Conservation (phyloP, 805 yeast genomes). For the Candida maesae region DNA sequence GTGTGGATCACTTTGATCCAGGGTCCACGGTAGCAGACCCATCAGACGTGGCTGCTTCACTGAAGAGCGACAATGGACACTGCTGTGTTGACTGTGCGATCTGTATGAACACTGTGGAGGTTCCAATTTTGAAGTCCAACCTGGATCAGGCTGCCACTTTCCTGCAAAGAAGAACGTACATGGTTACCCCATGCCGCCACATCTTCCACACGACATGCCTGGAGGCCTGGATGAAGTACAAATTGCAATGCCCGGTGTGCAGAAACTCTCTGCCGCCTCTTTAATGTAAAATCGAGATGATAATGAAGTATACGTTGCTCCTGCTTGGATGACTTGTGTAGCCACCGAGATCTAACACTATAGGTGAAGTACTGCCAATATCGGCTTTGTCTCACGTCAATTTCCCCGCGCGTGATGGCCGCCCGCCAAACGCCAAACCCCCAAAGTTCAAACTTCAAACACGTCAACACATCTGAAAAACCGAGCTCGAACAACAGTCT, state of each 20-base stretch:
- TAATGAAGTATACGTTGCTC: background rate
- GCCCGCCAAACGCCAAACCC: no score
- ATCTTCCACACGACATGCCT: slow-evolving; percentile 87
- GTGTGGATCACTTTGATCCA: slow-evolving; percentile 38
- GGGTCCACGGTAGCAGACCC: slow-evolving; percentile 21
- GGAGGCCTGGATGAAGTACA: slow-evolving; percentile 90
- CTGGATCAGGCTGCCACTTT: slow-evolving; percentile 23
- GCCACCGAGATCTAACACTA: no score
- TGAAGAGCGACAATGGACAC: slow-evolving; percentile 32
- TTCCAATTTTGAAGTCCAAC: slow-evolving; percentile 40
- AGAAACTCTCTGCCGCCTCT: slow-evolving; percentile 81
- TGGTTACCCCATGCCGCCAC: slow-evolving; percentile 91
- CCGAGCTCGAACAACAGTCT: no score
- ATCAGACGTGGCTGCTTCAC: slow-evolving; percentile 23
- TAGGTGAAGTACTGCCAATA: no score
- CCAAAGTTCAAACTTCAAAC: no score
- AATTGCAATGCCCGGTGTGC: slow-evolving; percentile 92
- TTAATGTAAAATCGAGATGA: slow-evolving; percentile 27
- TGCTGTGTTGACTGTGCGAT: slow-evolving; percentile 78
- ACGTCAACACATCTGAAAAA: no score
- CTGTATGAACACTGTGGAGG: slow-evolving; percentile 77
- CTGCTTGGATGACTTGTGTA: no score
- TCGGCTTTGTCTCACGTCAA: no score
- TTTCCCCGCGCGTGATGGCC: no score
- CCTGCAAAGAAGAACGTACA: slow-evolving; percentile 42